phyloP scores from a whole-genome alignment of 345 rosid genomes.

The Populus pruinosa region DNA sequence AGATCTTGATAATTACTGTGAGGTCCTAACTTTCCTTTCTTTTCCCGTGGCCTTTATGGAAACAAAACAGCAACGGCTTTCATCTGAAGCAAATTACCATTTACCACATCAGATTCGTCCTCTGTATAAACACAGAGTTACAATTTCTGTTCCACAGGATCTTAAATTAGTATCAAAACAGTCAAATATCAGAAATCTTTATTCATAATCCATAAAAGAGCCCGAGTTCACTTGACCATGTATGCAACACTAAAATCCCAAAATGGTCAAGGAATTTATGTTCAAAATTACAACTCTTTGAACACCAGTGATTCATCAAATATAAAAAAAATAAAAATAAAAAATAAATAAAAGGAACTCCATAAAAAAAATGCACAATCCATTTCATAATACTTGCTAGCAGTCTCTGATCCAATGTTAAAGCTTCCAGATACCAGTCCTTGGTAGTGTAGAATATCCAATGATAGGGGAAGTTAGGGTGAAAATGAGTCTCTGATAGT shows the following conservation, averaged over 20 bases:
- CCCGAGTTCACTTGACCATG: not conserved
- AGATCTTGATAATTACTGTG: not conserved
- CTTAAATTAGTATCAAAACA: not conserved
- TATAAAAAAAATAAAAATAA: not conserved
- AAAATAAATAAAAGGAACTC: too few species aligned
- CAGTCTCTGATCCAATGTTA: not conserved
- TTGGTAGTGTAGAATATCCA: not conserved
- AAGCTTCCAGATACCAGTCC: not conserved
- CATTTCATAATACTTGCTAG: not conserved
- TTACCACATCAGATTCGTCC: not conserved
- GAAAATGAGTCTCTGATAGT: not conserved
- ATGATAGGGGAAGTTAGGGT: not conserved
- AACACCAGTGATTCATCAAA: not conserved
- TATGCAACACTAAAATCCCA: not conserved
- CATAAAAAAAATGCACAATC: not conserved
- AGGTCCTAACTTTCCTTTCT: not conserved
- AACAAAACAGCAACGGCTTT: not conserved
- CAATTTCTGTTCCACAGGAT: not conserved
- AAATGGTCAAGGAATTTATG: not conserved
- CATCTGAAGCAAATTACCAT: not conserved
- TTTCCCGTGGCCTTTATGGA: not conserved
- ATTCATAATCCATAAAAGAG: not conserved
- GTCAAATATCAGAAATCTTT: not conserved
- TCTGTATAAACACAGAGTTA: not conserved
- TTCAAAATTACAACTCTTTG: not conserved